Percentiles rank a stretch among this genome's conserved stretches.
phyloP scores from a whole-genome alignment of 257 asterid genomes.

The Solanum paucissectum region DNA sequence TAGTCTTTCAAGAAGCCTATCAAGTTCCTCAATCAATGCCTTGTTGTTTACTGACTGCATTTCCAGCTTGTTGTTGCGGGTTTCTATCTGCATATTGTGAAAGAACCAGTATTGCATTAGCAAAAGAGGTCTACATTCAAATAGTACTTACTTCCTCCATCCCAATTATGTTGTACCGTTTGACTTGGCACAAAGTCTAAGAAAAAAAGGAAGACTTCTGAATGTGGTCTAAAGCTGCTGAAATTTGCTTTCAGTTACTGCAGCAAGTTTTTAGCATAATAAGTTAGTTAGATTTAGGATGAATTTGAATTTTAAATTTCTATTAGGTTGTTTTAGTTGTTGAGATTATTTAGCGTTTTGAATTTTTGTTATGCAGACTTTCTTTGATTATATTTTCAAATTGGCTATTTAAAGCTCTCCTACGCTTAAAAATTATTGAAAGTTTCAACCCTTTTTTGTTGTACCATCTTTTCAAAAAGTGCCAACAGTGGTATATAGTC shows the following conservation, averaged over 20 bases:
- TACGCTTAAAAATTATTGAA: not conserved
- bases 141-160: not conserved
- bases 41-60: constrained; percentile 92
- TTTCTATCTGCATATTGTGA: constrained; percentile 67
- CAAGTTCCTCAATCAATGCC: constrained; percentile 83
- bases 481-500: not conserved
- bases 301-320: not conserved
- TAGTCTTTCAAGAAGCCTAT: constrained; percentile 76
- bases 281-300: not conserved
- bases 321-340: not conserved
- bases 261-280: not conserved
- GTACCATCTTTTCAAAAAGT: not conserved
- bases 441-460: not conserved
- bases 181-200: not conserved
- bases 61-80: constrained; percentile 92
- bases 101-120: constrained; percentile 7
- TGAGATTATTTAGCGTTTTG: not conserved
- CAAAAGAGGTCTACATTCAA: not conserved
- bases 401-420: not conserved
- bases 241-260: not conserved
- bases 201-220: not conserved
- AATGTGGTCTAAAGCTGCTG: not conserved
- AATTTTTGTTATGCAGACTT: not conserved
- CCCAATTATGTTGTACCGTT: not conserved
- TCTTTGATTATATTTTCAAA: not conserved